Evolutionary conservation across 495 filamentous ascomycete species (phyloP).

Genomic region (Tuber brumale): DNA sequence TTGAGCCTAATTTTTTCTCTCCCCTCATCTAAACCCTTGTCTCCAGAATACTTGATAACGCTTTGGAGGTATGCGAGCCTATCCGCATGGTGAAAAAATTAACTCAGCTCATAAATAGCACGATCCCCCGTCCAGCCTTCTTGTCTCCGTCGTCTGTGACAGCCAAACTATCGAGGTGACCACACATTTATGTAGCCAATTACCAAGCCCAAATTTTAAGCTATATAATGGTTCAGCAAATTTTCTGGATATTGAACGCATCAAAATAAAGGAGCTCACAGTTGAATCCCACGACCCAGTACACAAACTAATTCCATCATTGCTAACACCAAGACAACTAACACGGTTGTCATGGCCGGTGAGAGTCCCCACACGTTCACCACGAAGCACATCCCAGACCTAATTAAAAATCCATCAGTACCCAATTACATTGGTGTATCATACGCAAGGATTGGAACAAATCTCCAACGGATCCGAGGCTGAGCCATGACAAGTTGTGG

Average conservation of each 20-base stretch:
- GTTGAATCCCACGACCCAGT: constrained; percentile 99
- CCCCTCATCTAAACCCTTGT: neutral
- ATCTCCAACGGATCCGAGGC: neutral
- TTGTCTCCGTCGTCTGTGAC: constrained; percentile 34
- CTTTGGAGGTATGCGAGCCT: neutral
- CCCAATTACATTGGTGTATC: constrained; percentile 24
- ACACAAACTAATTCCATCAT: constrained; percentile 97
- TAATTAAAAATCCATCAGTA: constrained; percentile 43
- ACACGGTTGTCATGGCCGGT: constrained; percentile 98
- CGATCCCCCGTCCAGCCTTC: neutral
- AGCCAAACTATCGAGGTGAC: neutral
- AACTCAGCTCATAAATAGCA: neutral
- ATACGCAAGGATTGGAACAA: neutral
- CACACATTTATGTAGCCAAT: constrained; percentile 9
- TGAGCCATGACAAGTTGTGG: neutral
- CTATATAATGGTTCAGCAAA: constrained; percentile 19
- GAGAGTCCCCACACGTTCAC: constrained; percentile 91
- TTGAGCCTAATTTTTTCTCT: neutral
- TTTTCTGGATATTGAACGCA: neutral
- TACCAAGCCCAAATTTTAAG: constrained; percentile 42
- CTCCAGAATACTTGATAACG: neutral
- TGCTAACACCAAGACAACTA: constrained; percentile 95
- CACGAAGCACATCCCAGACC: constrained; percentile 97
- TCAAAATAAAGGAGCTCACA: constrained; percentile 54
- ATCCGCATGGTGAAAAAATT: neutral